phyloP scores from a whole-genome alignment of 257 asterid species.

The Primulina eburnea region DNA sequence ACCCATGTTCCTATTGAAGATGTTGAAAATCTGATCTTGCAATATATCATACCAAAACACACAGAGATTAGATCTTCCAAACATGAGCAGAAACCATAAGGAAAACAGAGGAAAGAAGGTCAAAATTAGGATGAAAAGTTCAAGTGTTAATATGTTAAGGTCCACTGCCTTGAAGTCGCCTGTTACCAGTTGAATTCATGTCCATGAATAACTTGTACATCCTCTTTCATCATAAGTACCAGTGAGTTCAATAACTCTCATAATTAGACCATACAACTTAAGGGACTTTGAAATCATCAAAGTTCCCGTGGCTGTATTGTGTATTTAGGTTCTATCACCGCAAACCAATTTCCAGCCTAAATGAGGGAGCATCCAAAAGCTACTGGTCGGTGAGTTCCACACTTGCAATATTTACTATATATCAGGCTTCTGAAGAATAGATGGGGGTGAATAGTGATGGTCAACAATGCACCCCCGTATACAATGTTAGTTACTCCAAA shows the following conservation, averaged over 20 bases:
- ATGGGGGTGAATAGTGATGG: neutral
- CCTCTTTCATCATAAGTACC: conserved; percentile 12
- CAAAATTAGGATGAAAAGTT: neutral
- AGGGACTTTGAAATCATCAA: neutral
- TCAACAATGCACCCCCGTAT: conserved; percentile 6
- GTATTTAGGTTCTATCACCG: conserved; percentile 12
- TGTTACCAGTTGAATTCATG: neutral
- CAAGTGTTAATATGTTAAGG: neutral
- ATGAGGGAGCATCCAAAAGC: conserved; percentile 9
- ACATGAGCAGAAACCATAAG: conserved; percentile 12
- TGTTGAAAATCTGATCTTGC: conserved; percentile 59
- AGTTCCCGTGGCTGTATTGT: neutral
- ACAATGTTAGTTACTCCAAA: neutral
- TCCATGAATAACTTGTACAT: neutral
- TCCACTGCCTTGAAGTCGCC: neutral
- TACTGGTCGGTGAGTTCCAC: neutral
- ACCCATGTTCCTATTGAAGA: conserved; percentile 59
- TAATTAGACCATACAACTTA: neutral
- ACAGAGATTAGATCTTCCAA: conserved; percentile 27
- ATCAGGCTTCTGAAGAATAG: neutral
- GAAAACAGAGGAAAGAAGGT: neutral
- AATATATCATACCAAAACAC: conserved; percentile 22
- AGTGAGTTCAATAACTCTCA: neutral
- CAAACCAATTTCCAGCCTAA: neutral
- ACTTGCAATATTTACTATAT: neutral